Base-by-base conservation (phyloP, 805 yeast genomes). In the Ogataea sp. region DNA sequence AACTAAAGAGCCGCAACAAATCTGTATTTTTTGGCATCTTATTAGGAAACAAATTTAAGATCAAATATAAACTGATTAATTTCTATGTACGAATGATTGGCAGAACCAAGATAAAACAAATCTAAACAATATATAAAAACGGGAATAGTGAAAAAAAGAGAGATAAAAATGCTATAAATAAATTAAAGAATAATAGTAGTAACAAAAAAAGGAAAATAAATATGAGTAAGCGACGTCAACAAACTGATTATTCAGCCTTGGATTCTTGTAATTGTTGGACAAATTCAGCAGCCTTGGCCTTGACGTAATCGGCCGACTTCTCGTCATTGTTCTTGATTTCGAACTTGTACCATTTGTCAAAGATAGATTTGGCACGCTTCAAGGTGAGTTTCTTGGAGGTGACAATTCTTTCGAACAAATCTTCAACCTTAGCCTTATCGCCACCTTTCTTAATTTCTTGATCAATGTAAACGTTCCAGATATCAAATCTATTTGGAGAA, bases 401-500 rank as follows among this genome's bases (percentile, higher is more conserved):
- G 32, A 83, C 53, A 3, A 83, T 85, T 58, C 97, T 76, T 59
- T 89, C 96, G 51, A 88, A 89, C 44, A 90, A 67, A 16, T 75
- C 83, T 54, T 81, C 90, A 28, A 79, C 83, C 59, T 77, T 80
- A 48, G 66, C 65, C 61, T 79, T 80, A 38, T 78, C 82, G 38
- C 71, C 75, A 39, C 71, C 75, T 23, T 62, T 56, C 62, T 86
- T 88, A 52, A 86, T 80, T 61, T 90, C 97, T 60, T 86, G 95
- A 60, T 90, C 98, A 47, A 90, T 74, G 62, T 88, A 90, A 31
- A 90, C 95, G 54, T 84, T 89, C 97, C 97, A 90, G 45, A 90
- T 62, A 61, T 90, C 98, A 45, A 86, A 75, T 64, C 95, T 78
- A 70, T 87, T 87, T 39, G 96, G 93, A 36, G 84, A 90, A 56